Conservation (phyloP, 2,329 filamentous ascomycete species). For the Purpureocillium lavendulum region DNA sequence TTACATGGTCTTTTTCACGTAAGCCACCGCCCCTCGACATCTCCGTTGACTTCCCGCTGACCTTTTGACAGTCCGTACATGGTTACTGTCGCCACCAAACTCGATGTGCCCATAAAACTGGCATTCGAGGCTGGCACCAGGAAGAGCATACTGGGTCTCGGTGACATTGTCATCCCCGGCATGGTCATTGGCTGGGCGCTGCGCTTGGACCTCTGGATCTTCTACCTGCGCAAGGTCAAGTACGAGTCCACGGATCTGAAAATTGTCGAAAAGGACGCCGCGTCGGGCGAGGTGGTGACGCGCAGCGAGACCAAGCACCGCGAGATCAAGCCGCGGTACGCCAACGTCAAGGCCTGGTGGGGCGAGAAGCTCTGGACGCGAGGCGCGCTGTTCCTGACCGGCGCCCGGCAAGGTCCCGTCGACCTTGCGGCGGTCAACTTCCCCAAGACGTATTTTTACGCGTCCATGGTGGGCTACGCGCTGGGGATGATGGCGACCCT, state of each 20-base stretch:
- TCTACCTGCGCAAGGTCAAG: slow-evolving; percentile 63
- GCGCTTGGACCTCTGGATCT: slow-evolving; percentile 82
- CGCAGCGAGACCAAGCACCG: slow-evolving; percentile 31
- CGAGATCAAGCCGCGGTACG: slow-evolving; percentile 42
- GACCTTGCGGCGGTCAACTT: slow-evolving; percentile 45
- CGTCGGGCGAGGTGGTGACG: slow-evolving; percentile 24
- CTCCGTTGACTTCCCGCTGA: background rate
- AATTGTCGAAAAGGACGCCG: slow-evolving; percentile 21
- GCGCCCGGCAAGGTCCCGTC: slow-evolving; percentile 15
- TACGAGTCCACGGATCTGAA: slow-evolving; percentile 26
- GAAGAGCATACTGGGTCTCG: slow-evolving; percentile 76
- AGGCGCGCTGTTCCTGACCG: slow-evolving; percentile 15
- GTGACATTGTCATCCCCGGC: slow-evolving; percentile 89
- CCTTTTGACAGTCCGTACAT: slow-evolving; percentile 58
- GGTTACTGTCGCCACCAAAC: slow-evolving; percentile 76
- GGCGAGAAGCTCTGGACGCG: slow-evolving; percentile 75
- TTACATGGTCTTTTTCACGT: slow-evolving; percentile 82
- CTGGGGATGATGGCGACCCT: slow-evolving; percentile 71
- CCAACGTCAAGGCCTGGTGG: slow-evolving; percentile 64
- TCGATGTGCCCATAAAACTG: slow-evolving; percentile 91
- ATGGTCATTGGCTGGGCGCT: slow-evolving; percentile 83
- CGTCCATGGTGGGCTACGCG: slow-evolving; percentile 68
- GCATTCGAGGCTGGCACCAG: slow-evolving; percentile 63
- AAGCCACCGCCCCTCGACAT: slow-evolving; percentile 18
- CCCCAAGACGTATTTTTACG: slow-evolving; percentile 77